Base-by-base conservation (phyloP, 1,284 basidiomycete genomes). In the Boletellus sp. region DNA sequence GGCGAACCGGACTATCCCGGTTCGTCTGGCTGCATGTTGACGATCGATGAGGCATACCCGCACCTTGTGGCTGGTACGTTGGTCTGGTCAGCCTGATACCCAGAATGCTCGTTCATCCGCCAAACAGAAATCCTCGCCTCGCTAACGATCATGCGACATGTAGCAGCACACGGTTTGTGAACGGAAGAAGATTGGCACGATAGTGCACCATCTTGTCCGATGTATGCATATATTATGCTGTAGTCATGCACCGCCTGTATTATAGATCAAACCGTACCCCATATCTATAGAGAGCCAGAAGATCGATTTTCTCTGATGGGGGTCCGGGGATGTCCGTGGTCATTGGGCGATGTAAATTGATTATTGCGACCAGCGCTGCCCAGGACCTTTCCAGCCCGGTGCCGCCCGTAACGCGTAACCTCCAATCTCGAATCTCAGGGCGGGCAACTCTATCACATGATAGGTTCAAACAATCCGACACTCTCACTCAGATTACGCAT, bases 91-190 rank as follows among this genome's bases (percentile, higher is more conserved):
- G 26, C 39, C 17, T 45, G 34, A 37, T 36, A 13, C 43, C 32
- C 22, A 17, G 49, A 19, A 35, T 48, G 21, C 16, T 34, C 38
- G 47, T 42, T 53, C 41, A 35, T 42, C 36, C 36, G 17, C 34
- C 25, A 16, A 42, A 46, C 50, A 84, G 82, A 84, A 49, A 63
- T 84, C 47, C 69, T 84, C 10, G 78, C 78, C 2, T 76, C 80
- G 0, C 60, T 82, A 36, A 73, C 75, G 59, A 77, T 84, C 52
- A 80, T 84, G 79, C 72, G 81, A n/a, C 78, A 82, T 54, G 82
- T 84, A 35, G 72, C 63, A n/a, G 66, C 69, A 41, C 67, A 80
- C 53, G 67, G 73, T 35, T 53, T 78, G 45, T 80, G 39, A 46
- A 47, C 29, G 40, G 42, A 36, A 50, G 58, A 36, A 21, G 41